Conservation (phyloP, 495 filamentous ascomycete species). For the Diplogelasinospora grovesii region DNA sequence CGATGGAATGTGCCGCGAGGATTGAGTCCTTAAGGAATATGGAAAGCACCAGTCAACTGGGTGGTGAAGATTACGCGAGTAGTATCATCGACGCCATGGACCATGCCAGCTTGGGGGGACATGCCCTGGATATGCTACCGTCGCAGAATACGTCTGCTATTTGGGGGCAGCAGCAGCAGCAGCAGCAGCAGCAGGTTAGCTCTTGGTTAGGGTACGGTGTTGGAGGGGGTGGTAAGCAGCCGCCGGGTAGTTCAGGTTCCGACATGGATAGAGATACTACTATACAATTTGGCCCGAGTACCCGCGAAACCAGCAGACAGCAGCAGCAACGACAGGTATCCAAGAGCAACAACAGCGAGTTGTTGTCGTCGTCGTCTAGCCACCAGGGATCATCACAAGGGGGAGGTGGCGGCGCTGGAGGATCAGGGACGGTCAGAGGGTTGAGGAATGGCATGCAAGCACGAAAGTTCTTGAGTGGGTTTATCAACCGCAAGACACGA, state of each 20-base stretch:
- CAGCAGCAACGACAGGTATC: conserved; percentile 35
- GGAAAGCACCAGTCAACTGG: conserved; percentile 63
- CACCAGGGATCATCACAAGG: background rate
- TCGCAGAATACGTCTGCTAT: conserved; percentile 23
- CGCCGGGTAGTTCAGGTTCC: too few relatives aligned
- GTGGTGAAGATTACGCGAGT: conserved; percentile 47
- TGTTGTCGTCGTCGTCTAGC: too few relatives aligned
- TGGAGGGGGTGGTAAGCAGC: too few relatives aligned
- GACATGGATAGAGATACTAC: too few relatives aligned
- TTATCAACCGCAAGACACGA: conserved; percentile 37
- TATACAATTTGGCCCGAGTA: too few relatives aligned
- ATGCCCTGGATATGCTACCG: conserved; percentile 25
- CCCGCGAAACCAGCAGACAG: too few relatives aligned
- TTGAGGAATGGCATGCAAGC: conserved; percentile 32
- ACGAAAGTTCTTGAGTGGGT: conserved; percentile 42
- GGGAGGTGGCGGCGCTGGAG: too few relatives aligned
- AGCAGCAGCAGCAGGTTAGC: too few relatives aligned
- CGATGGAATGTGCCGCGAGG: conserved; percentile 35
- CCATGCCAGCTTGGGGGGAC: conserved; percentile 48
- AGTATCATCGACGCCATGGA: conserved; percentile 73
- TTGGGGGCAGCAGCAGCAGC: too few relatives aligned
- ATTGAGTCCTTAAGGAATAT: conserved; percentile 23
- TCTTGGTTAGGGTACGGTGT: too few relatives aligned
- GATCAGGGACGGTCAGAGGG: conserved; percentile 33
- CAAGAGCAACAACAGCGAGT: conserved; percentile 28